These are phyloP conservation scores for Jatropha multifida DNA, from an alignment of 441 rosid species.

Conservation along the genomic window DNA sequence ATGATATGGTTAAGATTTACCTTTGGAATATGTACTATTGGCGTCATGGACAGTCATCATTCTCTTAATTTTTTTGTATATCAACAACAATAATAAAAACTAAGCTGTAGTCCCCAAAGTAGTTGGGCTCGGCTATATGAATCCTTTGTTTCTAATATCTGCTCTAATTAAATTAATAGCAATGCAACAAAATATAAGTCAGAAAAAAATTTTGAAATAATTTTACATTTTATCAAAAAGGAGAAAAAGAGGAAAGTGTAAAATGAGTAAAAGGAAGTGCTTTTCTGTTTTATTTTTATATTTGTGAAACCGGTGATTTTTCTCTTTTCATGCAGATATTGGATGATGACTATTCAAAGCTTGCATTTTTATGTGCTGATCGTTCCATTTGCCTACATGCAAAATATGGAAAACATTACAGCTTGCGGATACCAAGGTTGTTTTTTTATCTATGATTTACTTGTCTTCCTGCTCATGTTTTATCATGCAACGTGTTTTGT, in stretches of 20 bases:
- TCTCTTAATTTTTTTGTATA: neutral
- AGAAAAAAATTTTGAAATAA: neutral
- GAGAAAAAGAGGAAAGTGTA: neutral
- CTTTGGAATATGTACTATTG: neutral
- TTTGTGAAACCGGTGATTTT: constrained; percentile 7
- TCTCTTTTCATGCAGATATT: constrained; percentile 49
- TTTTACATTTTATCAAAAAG: no score
- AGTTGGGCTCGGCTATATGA: no score
- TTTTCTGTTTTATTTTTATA: neutral
- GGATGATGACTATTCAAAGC: constrained; percentile 85
- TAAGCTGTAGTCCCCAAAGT: no score
- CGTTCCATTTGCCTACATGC: constrained; percentile 88
- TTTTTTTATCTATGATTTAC: constrained; percentile 7
- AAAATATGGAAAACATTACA: constrained; percentile 84
- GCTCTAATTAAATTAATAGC: no score
- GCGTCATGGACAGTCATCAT: neutral
- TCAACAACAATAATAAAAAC: neutral
- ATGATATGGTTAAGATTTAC: neutral
- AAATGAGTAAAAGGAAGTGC: neutral
- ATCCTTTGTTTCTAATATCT: no score
- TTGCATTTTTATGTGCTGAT: constrained; percentile 89
- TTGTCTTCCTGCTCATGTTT: constrained; percentile 1
- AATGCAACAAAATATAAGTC: neutral
- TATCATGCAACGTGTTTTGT: neutral
- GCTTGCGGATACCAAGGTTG: constrained; percentile 84